Evolutionary conservation across 371 early-diverging fungal species (phyloP).

Genomic region (Blakeslea trispora): DNA sequence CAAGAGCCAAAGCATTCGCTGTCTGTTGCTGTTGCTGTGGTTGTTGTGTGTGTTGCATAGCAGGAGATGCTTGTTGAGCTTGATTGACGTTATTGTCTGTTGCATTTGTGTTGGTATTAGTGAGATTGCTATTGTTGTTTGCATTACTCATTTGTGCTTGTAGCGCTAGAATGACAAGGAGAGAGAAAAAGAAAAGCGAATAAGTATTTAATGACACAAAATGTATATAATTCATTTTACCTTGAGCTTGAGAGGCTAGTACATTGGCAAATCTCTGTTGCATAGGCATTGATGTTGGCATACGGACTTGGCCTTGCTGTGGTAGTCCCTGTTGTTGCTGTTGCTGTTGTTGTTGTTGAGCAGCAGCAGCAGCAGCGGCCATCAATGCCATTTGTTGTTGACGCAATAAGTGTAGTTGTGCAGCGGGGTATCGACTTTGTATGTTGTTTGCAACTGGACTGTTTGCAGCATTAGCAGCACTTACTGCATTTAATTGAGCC

Average conservation of each 20-base stretch:
- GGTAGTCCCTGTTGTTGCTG: constrained; percentile 18
- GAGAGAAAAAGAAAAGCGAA: neutral
- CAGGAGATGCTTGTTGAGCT: constrained; percentile 19
- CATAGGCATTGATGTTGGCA: constrained; percentile 29
- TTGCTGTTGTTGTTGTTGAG: constrained; percentile 14
- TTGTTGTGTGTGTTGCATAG: constrained; percentile 16
- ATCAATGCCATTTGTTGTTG: constrained; percentile 46
- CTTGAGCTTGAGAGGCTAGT: constrained; percentile 28
- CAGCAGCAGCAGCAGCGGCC: constrained; percentile 33
- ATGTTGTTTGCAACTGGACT: constrained; percentile 13
- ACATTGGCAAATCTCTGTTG: constrained; percentile 36
- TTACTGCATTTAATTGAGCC: constrained; percentile 16
- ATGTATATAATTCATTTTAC: constrained; percentile 9
- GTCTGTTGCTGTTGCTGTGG: constrained; percentile 27
- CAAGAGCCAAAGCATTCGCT: constrained; percentile 34
- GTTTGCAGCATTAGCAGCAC: constrained; percentile 20
- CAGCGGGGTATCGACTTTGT: constrained; percentile 46
- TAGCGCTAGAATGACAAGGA: neutral
- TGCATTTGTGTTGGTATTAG: constrained; percentile 1
- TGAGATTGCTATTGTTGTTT: neutral
- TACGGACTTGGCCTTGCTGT: constrained; percentile 22
- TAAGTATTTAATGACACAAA: neutral
- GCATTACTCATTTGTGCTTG: neutral
- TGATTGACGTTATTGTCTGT: constrained; percentile 6
- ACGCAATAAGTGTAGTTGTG: constrained; percentile 50